Base-by-base conservation (phyloP, 2,329 filamentous ascomycete genomes). In the Verticillium nonalfalfae region DNA sequence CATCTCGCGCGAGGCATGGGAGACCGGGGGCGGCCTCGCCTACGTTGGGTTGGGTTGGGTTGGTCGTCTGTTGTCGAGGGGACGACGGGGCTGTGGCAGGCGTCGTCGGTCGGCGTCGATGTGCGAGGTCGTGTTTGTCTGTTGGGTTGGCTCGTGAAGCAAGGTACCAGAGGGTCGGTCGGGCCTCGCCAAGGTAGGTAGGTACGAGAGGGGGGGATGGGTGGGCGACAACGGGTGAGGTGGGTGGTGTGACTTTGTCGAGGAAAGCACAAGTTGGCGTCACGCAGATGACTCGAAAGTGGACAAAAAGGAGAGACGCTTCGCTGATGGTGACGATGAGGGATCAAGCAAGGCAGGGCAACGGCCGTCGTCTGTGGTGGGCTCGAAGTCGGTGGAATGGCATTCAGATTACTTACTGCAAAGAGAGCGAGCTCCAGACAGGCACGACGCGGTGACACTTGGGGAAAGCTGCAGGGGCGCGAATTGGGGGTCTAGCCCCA, bases 1-100 rank as follows among this genome's bases (percentile, higher is more conserved):
- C 83, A 86, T 86, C 21, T 63, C 68, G 61, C 26, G 57, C 66
- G 60, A 62, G 62, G 58, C 63, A 66, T 66, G 50, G 61, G 59
- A 61, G 40, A 36, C 56, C 45, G 45, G 45, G 26, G 45, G 45
- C 45, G 45, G 45, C 45, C 45, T 50, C 45, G 45, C 45, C 45
- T 50, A 21, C 45, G 13, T 40, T 2, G 39, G 26, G 26, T 3
- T 26, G 4, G 26, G 4, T 26, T 14, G 45, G 45, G 9, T 21
- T 18, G 40, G 15, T 50, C 45, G n/a, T 50, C 21, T 50, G 45
- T 11, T 18, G 45, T 50, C n/a, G 45, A 18, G 45, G n/a, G 45
- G 45, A 50, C 18, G 36, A 6, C 36, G 36, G 36, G 36, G n/a
- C 10, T 38, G 4, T 10, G 36, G 36, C 14, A 10, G 14, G 5